Evolutionary conservation across 1,139 yeast genomes (phyloP), one percentile per base, ranked within the genome.

Genomic region (Williopsis jadinii): DNA sequence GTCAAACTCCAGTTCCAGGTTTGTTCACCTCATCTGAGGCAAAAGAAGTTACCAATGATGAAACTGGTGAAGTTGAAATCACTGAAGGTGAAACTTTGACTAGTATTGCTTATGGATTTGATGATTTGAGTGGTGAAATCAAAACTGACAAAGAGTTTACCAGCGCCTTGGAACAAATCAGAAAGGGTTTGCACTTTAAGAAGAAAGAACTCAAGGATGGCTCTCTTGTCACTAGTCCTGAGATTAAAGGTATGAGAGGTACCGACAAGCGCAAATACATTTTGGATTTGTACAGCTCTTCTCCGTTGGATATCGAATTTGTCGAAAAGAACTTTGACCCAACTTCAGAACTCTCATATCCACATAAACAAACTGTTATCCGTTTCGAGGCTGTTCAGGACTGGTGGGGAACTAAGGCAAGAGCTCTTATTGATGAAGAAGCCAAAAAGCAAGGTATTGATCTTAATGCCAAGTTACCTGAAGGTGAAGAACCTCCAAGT

Each of bases 1-100:
- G 95, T 60, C 98, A 92, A 67, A 86, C 96, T 12, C 96, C 97
- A 24, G 95, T 92, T 38, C 98, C 98, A n/a, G 98, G 98, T 47
- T 77, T 90, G 47, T 84, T 90, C 64, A 71, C 63, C 37, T 54
- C 65, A 34, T 53, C 60, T 51, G 66, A 64, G 43, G 56, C 60
- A 14, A 51, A 54, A 32, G 58, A 55, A 27, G 51, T 51, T 26
- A 53, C 52, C 33, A 62, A 64, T 42, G 61, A 55, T 38, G 57
- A 55, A 30, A 57, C 64, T 28, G 66, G 63, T 28, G 52, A 50
- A 28, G 14, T 44, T 3, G 58, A 51, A 35, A 34, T 44, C 37
- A 54, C 53, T 35, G 56, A 54, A 14, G 58, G 61, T 30, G 61
- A 56, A 29, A 63, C 66, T 12, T 48, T 59, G 34, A 46, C 55